phyloP scores from a whole-genome alignment of 148 eudicot species.

The Chenopodium album region DNA sequence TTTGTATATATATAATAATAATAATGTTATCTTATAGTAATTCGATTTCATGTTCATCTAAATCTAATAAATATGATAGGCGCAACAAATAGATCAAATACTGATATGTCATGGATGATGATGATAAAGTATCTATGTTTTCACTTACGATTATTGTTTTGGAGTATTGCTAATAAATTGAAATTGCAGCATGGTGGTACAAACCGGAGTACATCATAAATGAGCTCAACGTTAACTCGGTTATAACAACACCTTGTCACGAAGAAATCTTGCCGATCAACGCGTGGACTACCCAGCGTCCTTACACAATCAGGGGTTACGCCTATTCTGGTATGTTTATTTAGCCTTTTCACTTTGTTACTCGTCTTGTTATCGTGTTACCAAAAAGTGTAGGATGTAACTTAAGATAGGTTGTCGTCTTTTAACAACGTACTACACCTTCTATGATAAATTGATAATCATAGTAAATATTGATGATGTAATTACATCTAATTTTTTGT shows the following conservation, averaged over 20 bases:
- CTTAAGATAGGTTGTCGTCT: not conserved
- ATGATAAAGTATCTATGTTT: too few relatives aligned
- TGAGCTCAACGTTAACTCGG: conserved; percentile 95
- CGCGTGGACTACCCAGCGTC: conserved; percentile 73
- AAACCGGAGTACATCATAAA: conserved; percentile 88
- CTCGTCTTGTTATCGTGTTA: not conserved
- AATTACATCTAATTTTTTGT: too few relatives aligned
- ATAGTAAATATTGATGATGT: too few relatives aligned
- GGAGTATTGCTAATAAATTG: not conserved
- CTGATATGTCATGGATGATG: not conserved
- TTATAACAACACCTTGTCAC: conserved; percentile 82
- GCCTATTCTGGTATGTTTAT: conserved; percentile 72
- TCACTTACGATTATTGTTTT: not conserved
- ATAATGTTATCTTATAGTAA: too few relatives aligned
- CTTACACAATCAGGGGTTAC: conserved; percentile 84
- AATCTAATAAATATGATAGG: not conserved
- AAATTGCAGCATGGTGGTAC: conserved; percentile 88
- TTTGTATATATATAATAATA: not conserved
- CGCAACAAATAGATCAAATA: not conserved
- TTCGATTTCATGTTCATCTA: too few relatives aligned
- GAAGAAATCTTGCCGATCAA: conserved; percentile 77
- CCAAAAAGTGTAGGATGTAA: not conserved
- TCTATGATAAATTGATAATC: too few relatives aligned
- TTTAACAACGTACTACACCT: not conserved
- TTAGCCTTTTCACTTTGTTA: not conserved